Conservation (phyloP, 805 yeast species). For the Nakazawaea wickerhamii region DNA sequence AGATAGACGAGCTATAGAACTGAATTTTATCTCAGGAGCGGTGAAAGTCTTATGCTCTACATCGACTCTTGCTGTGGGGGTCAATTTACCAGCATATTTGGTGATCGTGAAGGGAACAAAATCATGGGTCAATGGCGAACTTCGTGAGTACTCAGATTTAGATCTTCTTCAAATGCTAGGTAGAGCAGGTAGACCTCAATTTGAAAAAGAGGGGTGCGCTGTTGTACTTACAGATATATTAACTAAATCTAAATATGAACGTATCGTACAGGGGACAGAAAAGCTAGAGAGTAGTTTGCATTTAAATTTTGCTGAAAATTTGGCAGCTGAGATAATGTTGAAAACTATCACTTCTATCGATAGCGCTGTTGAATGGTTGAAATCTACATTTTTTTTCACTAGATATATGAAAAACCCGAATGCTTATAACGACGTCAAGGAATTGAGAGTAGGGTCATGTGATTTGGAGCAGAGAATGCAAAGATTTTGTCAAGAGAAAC, state of each 20-base stretch:
- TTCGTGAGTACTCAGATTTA: constrained; percentile 47
- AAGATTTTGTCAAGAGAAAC: constrained; percentile 27
- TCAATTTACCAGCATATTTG: constrained; percentile 55
- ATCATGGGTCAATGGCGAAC: constrained; percentile 46
- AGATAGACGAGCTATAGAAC: constrained; percentile 44
- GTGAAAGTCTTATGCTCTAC: constrained; percentile 47
- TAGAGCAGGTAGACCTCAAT: constrained; percentile 59
- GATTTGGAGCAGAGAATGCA: constrained; percentile 28
- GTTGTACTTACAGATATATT: constrained; percentile 39
- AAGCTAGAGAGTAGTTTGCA: constrained; percentile 43
- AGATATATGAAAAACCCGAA: constrained; percentile 35
- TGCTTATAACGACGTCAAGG: constrained; percentile 31
- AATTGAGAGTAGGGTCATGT: constrained; percentile 7
- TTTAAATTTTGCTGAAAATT: constrained; percentile 31
- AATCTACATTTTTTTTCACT: constrained; percentile 44
- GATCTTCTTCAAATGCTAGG: constrained; percentile 62
- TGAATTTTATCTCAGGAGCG: constrained; percentile 35
- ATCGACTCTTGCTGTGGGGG: constrained; percentile 57
- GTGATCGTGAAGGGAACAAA: constrained; percentile 61
- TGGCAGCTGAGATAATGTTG: constrained; percentile 39
- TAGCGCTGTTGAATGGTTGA: constrained; percentile 41
- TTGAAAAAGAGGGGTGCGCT: constrained; percentile 45
- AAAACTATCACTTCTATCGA: constrained; percentile 31
- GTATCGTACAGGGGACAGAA: constrained; percentile 35
- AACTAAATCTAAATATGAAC: constrained; percentile 33